Evolutionary conservation across 1,139 yeast species (phyloP).

Genomic region (Suhomyces terraborum): DNA sequence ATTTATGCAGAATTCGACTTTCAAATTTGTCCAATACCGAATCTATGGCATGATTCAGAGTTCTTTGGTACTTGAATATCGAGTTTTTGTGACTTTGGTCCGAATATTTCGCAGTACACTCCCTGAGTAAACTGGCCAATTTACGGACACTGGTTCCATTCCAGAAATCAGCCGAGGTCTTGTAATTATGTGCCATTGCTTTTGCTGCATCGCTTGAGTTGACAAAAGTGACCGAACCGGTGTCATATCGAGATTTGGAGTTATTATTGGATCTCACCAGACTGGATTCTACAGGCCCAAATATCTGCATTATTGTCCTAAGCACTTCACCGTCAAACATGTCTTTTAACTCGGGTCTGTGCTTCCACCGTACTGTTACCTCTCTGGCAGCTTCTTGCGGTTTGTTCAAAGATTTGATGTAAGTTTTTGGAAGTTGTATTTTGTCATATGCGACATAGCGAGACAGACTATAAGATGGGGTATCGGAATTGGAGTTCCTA

Average conservation of each 20-base stretch:
- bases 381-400: neutral
- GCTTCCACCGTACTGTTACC: conserved; percentile 46
- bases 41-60: conserved; percentile 5
- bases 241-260: conserved; percentile 35
- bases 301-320: conserved; percentile 44
- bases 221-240: conserved; percentile 39
- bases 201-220: conserved; percentile 26
- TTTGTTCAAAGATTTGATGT: conserved; percentile 2
- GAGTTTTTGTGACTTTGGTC: neutral
- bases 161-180: conserved; percentile 46
- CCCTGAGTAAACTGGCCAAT: conserved; percentile 49
- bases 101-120: conserved; percentile 22
- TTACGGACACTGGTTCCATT: conserved; percentile 48
- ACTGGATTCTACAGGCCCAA: conserved; percentile 39
- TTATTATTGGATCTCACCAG: conserved; percentile 14
- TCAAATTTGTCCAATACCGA: conserved; percentile 6
- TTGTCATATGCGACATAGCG: conserved; percentile 27
- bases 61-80: neutral
- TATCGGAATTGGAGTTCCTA: neutral
- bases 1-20: neutral
- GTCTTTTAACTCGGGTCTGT: conserved; percentile 36
- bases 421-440: conserved; percentile 15
- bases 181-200: conserved; percentile 47
- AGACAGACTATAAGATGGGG: neutral
- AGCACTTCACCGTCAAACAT: conserved; percentile 36